These are phyloP conservation scores for Pestalotiopsis sp. DNA, from an alignment of 2,329 filamentous ascomycete species.

Conservation along the genomic window DNA sequence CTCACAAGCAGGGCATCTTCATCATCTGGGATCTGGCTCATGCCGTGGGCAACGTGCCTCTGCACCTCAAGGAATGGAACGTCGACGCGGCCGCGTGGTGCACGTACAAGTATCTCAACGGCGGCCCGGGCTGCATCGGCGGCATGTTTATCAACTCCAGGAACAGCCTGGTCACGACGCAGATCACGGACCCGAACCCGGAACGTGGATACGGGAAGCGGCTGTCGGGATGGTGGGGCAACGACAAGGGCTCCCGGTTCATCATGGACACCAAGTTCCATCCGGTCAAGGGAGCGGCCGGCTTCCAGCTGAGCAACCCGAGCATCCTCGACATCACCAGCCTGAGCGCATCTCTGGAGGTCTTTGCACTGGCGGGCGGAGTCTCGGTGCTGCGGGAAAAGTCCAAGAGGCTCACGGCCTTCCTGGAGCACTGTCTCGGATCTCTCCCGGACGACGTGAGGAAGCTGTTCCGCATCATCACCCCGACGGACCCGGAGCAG, in stretches of 20 bases:
- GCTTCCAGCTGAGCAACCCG: constrained; percentile 78
- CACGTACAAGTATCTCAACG: constrained; percentile 82
- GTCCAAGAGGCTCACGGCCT: constrained; percentile 67
- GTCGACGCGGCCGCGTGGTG: constrained; percentile 83
- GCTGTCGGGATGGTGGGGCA: constrained; percentile 82
- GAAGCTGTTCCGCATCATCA: constrained; percentile 60
- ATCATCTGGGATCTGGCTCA: constrained; percentile 84
- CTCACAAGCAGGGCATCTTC: constrained; percentile 66
- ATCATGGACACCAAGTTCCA: constrained; percentile 76
- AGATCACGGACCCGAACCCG: constrained; percentile 32
- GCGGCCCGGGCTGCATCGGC: constrained; percentile 74
- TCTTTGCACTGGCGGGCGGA: constrained; percentile 67
- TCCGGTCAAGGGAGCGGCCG: constrained; percentile 72
- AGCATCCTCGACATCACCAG: constrained; percentile 74
- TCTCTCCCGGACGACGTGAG: constrained; percentile 36
- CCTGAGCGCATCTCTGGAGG: constrained; percentile 67
- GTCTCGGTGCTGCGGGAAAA: constrained; percentile 67
- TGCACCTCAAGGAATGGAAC: constrained; percentile 74
- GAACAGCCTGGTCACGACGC: constrained; percentile 50
- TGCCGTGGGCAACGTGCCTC: constrained; percentile 74
- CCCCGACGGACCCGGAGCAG: constrained; percentile 63
- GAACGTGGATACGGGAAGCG: constrained; percentile 50
- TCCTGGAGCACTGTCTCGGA: constrained; percentile 64
- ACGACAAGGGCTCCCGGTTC: constrained; percentile 69
- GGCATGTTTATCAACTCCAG: constrained; percentile 73